These are phyloP conservation scores for Psophocarpus tetragonolobus DNA, from an alignment of 306 rosid genomes.

Conservation along the genomic window DNA sequence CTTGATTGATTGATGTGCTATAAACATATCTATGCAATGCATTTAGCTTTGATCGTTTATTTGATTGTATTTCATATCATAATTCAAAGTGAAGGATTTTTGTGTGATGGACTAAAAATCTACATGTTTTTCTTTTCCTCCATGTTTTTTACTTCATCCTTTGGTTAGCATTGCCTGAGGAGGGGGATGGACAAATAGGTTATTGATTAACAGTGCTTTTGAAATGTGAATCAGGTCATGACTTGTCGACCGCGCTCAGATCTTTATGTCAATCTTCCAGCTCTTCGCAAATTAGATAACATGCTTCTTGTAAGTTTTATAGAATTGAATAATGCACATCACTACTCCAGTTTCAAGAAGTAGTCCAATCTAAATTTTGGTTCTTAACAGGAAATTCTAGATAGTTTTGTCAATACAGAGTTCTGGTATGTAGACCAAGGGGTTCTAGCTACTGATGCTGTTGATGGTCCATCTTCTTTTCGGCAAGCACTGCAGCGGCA, in stretches of 20 bases:
- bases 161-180: not conserved
- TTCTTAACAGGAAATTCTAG: constrained; percentile 72
- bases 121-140: not conserved
- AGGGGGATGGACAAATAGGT: not conserved
- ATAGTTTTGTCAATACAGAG: constrained; percentile 67
- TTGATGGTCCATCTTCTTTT: constrained; percentile 68
- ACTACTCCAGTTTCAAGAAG: constrained; percentile 8
- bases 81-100: not conserved
- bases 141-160: not conserved
- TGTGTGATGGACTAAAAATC: not conserved
- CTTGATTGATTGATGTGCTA: constrained; percentile 17
- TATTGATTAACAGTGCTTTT: not conserved
- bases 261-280: constrained; percentile 93
- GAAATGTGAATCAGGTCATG: constrained; percentile 73
- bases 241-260: constrained; percentile 87
- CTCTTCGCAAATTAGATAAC: constrained; percentile 89
- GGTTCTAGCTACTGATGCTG: constrained; percentile 63
- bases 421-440: constrained; percentile 98
- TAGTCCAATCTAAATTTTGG: constrained; percentile 33
- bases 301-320: constrained; percentile 87
- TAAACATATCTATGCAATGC: not conserved
- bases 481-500: constrained; percentile 76
- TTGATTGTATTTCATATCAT: not conserved
- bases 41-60: not conserved
- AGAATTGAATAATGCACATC: not conserved